Evolutionary conservation across 2,329 filamentous ascomycete genomes (phyloP).

Genomic region (Talaromyces sp.): DNA sequence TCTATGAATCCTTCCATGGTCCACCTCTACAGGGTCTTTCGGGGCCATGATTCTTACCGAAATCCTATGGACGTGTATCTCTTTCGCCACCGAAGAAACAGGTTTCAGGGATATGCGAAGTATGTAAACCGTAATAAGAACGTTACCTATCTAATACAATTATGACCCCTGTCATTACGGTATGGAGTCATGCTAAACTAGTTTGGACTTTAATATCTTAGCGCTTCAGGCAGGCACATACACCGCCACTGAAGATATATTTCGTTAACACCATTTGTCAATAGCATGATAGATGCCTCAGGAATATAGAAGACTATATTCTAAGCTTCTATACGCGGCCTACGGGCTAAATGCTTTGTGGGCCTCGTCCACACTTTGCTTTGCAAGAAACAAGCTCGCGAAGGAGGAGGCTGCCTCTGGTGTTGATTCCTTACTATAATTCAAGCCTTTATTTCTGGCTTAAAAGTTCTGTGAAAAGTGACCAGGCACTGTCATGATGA

Average conservation of each 20-base stretch:
- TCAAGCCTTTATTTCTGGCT: no score
- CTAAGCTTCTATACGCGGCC: not conserved
- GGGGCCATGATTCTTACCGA: not conserved
- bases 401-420: no score
- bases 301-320: not conserved
- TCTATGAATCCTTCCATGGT: not conserved
- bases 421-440: no score
- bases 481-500: not conserved
- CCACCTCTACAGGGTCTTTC: not conserved
- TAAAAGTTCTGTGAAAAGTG: no score
- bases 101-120: not conserved
- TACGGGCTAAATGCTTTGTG: not conserved
- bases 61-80: not conserved
- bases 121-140: not conserved
- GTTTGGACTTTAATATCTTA: not conserved
- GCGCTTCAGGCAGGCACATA: not conserved
- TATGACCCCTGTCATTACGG: not conserved
- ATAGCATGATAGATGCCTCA: not conserved
- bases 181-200: not conserved
- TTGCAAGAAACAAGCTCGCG: no score
- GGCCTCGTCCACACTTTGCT: no score
- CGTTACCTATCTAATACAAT: not conserved
- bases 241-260: not conserved
- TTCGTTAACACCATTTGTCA: not conserved
- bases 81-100: not conserved